phyloP scores from a whole-genome alignment of 2,329 filamentous ascomycete genomes.

The Epichloe elymi region DNA sequence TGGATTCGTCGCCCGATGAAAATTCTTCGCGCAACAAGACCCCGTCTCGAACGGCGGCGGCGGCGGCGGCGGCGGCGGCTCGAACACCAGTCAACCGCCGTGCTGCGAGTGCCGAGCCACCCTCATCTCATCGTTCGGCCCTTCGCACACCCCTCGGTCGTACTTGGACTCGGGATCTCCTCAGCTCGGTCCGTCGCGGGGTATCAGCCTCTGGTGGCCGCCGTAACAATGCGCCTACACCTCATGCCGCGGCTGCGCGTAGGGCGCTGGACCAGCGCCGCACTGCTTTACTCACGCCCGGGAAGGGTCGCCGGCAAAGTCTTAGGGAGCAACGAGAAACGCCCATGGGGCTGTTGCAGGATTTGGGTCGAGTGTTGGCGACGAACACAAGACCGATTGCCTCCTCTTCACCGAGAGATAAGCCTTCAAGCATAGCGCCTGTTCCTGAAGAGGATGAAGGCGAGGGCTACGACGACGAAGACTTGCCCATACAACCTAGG shows the following conservation, averaged over 20 bases:
- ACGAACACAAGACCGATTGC: conserved; percentile 30
- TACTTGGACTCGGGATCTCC: conserved; percentile 20
- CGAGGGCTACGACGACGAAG: conserved; percentile 11
- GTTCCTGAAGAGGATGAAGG: conserved; percentile 23
- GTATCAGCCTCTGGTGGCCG: conserved; percentile 32
- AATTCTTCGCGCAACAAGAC: conserved; percentile 3
- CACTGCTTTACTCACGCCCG: conserved; percentile 46
- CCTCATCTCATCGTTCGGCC: conserved; percentile 26
- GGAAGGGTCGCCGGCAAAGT: conserved; percentile 44
- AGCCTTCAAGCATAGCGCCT: conserved; percentile 15
- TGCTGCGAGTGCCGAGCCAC: conserved; percentile 21
- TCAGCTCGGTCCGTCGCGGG: conserved; percentile 26
- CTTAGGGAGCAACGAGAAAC: conserved; percentile 42
- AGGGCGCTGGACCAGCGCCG: conserved; percentile 45
- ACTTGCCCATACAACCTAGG: conserved; percentile 36
- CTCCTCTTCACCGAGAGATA: conserved; percentile 30
- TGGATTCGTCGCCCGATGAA: conserved; percentile 1
- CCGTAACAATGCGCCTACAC: conserved; percentile 36
- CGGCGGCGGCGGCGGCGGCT: conserved; percentile 13
- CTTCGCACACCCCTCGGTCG: conserved; percentile 29
- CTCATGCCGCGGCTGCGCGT: conserved; percentile 47
- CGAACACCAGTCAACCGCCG: conserved; percentile 13
- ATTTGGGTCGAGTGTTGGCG: conserved; percentile 41
- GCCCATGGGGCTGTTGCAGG: conserved; percentile 38
- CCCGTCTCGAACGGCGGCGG: conserved; percentile 6